Conservation (phyloP, 495 filamentous ascomycete genomes). For the Penicillium cinerascens region DNA sequence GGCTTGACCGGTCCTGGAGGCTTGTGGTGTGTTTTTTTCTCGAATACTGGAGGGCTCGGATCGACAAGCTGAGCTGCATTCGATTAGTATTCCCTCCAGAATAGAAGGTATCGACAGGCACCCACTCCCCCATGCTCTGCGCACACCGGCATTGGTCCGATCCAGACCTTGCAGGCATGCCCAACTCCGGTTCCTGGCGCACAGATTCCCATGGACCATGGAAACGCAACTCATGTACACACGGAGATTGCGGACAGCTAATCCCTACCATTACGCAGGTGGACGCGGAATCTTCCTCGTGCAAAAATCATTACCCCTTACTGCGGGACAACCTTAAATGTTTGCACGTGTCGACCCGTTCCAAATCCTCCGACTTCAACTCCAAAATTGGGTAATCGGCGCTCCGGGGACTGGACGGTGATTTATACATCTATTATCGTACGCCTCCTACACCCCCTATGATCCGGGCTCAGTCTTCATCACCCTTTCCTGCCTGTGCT, state of each 20-base stretch:
- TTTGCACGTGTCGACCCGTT: background rate
- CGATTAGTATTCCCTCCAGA: background rate
- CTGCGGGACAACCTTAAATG: slow-evolving; percentile 14
- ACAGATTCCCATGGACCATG: slow-evolving; percentile 13
- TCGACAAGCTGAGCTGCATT: background rate
- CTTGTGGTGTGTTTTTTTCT: too few relatives aligned
- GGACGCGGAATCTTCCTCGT: background rate
- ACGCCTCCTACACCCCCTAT: too few relatives aligned
- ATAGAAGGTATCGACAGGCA: slow-evolving; percentile 31
- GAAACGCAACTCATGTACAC: background rate
- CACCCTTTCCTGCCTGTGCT: background rate
- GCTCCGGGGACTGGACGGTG: too few relatives aligned
- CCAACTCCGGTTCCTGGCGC: slow-evolving; percentile 11
- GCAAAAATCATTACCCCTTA: slow-evolving; percentile 1
- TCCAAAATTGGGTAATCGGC: background rate
- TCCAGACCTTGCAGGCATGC: background rate
- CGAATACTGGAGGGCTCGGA: background rate
- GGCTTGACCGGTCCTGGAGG: too few relatives aligned
- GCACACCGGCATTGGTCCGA: background rate
- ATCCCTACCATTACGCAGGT: background rate
- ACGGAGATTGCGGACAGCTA: background rate
- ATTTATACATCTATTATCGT: background rate
- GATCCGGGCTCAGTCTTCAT: background rate
- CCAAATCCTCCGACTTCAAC: background rate
- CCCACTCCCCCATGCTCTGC: background rate